A percentile compares a stretch with the other conserved stretches of the same genome.
Conservation (phyloP, 371 early-diverging fungal genomes). For the Zychaea mexicana region DNA sequence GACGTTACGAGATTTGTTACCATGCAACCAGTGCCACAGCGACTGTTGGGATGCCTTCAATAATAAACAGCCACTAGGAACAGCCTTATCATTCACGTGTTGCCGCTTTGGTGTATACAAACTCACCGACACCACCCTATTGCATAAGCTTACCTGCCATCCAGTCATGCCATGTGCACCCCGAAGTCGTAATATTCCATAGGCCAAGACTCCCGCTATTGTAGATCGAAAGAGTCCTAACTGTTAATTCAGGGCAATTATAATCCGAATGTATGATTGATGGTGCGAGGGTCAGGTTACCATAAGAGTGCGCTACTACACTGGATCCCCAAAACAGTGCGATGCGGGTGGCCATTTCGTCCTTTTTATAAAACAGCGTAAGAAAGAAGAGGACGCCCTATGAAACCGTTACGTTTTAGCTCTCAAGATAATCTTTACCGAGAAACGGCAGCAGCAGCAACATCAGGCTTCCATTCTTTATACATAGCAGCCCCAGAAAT, state of each 20-base stretch:
- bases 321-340: constrained; percentile 52
- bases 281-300: no score
- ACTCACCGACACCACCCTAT: not conserved
- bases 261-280: no score
- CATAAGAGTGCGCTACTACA: constrained; percentile 49
- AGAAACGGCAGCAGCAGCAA: no score
- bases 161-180: constrained; percentile 41
- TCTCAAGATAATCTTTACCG: no score
- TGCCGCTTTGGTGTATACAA: no score
- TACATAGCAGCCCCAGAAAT: no score
- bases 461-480: no score
- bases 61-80: constrained; percentile 43
- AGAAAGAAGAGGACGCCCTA: constrained; percentile 41
- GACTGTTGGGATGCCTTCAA: constrained; percentile 56
- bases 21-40: constrained; percentile 34
- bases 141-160: constrained; percentile 32
- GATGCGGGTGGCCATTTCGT: constrained; percentile 53
- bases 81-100: not conserved
- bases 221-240: not conserved
- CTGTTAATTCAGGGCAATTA: not conserved
- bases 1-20: constrained; percentile 15
- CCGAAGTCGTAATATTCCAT: constrained; percentile 42
- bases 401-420: no score
- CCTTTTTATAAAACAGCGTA: constrained; percentile 47
- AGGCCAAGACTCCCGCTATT: constrained; percentile 50